Evolutionary conservation across 768 basidiomycete genomes (phyloP).

Genomic region (Dioszegia hungarica): DNA sequence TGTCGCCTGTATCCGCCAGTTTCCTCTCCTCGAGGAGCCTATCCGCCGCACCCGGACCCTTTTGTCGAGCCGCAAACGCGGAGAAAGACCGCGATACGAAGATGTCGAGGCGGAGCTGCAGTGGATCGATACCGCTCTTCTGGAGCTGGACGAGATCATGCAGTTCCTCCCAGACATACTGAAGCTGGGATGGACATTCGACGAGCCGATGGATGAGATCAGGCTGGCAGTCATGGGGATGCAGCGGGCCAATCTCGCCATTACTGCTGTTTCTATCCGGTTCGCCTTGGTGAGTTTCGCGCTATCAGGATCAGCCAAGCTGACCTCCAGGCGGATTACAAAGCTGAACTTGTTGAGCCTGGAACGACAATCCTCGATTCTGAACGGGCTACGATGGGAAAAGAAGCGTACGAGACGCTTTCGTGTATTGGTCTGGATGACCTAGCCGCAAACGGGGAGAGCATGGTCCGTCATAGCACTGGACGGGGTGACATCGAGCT

Average conservation of each 20-base stretch:
- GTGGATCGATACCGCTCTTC: conserved; percentile 6
- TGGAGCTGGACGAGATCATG: conserved; percentile 6
- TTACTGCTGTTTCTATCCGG: conserved; percentile 11
- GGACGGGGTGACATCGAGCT: not conserved
- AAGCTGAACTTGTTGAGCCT: not conserved
- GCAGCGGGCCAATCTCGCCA: conserved; percentile 19
- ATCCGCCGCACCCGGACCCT: conserved; percentile 6
- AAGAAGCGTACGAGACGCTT: conserved; percentile 6
- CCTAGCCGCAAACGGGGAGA: conserved; percentile 10
- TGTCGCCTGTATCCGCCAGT: conserved; percentile 12
- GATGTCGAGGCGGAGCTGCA: conserved; percentile 6
- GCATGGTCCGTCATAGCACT: conserved; percentile 7
- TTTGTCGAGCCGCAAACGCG: not conserved
- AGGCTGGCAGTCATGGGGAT: conserved; percentile 12
- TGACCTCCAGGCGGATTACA: too few relatives aligned
- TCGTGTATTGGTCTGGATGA: conserved; percentile 10
- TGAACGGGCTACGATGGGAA: conserved; percentile 1
- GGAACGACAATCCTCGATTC: not conserved
- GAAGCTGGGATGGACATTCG: conserved; percentile 1
- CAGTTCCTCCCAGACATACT: conserved; percentile 8
- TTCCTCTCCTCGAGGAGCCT: conserved; percentile 14
- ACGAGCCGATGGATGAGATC: not conserved
- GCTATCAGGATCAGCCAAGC: not conserved
- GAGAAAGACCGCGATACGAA: not conserved
- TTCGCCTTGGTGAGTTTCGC: conserved; percentile 16